Evolutionary conservation across 768 basidiomycete genomes (phyloP), one percentile per base, ranked within the genome.

Genomic region (Clitopilus hobsonii): DNA sequence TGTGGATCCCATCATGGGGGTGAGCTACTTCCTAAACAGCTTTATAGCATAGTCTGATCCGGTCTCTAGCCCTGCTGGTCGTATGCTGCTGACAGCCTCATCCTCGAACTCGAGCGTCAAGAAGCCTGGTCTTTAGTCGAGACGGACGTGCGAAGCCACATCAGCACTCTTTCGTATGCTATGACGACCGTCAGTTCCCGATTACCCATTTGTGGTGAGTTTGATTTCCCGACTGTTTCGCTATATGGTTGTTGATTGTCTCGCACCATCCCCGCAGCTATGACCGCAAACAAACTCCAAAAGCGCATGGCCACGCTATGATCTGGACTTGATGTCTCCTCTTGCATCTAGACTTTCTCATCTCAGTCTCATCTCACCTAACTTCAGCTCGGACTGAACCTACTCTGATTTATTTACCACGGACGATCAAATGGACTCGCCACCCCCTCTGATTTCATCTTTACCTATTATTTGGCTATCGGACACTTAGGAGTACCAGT

Each of bases 1-100:
- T 67, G 75, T 90, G n/a, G 89, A 91, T 70, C 89, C 89, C 23
- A 81, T 90, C 58, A 76, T 90, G 58, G 87, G 85, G 51, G 88
- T 90, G 73, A 59, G 86, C 70, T 32, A 45, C 11, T 52, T 57
- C 38, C 41, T 54, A 32, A 55, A 7, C 45, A 38, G 30, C 18
- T 58, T 27, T 45, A 52, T 11, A n/a, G n/a, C 26, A 54, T 11
- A 54, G 41, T 59, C 38, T 62, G 55, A 26, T 50, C 26, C 5
- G 36, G 41, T 55, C 25, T 29, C 51, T 14, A 88, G 88, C 80
- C 83, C 7, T 89, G 87, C 60, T 89, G 89, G 89, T 83, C 84
- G 14, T 75, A 74, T 52, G 83, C 79, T 30, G 84, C 86, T 51
- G 86, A 88, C 65, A 80, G 82, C 16, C 70, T 90, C 56, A 77